These are phyloP conservation scores for Saccharomyces hybrid DNA, from an alignment of 1,139 yeast genomes.

Conservation along the genomic window DNA sequence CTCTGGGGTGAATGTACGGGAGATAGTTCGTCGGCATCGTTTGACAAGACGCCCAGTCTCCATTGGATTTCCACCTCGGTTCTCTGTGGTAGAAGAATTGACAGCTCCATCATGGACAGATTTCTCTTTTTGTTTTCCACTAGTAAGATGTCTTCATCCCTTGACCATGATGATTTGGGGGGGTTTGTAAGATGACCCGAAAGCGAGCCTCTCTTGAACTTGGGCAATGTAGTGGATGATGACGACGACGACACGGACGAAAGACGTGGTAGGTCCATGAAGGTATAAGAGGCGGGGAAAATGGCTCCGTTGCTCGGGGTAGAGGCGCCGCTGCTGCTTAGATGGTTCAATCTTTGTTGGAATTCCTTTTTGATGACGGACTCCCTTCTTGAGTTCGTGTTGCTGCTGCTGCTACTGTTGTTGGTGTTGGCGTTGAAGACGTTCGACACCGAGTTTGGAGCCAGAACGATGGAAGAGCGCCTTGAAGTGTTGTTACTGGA, in stretches of 20 bases:
- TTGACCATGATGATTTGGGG: slow-evolving; percentile 24
- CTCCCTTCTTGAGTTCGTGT: slow-evolving; percentile 3
- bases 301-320: not conserved
- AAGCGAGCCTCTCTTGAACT: not conserved
- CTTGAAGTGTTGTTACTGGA: slow-evolving; percentile 10
- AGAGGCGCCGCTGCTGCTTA: not conserved
- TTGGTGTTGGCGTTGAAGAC: not conserved
- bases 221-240: not conserved
- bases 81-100: slow-evolving; percentile 62
- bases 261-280: slow-evolving; percentile 3
- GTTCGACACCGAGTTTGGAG: slow-evolving; percentile 2
- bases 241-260: not conserved
- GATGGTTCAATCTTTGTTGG: not conserved
- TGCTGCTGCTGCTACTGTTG: not conserved
- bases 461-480: slow-evolving; percentile 7
- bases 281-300: slow-evolving; percentile 3
- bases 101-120: slow-evolving; percentile 66
- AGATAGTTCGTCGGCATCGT: not conserved
- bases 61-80: slow-evolving; percentile 65
- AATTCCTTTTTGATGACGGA: not conserved
- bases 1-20: not conserved
- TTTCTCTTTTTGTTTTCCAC: slow-evolving; percentile 48
- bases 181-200: not conserved
- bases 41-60: slow-evolving; percentile 49
- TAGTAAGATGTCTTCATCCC: slow-evolving; percentile 69